These are phyloP conservation scores for Mycotypha africana DNA, from an alignment of 371 early-diverging fungal species.

Conservation along the genomic window DNA sequence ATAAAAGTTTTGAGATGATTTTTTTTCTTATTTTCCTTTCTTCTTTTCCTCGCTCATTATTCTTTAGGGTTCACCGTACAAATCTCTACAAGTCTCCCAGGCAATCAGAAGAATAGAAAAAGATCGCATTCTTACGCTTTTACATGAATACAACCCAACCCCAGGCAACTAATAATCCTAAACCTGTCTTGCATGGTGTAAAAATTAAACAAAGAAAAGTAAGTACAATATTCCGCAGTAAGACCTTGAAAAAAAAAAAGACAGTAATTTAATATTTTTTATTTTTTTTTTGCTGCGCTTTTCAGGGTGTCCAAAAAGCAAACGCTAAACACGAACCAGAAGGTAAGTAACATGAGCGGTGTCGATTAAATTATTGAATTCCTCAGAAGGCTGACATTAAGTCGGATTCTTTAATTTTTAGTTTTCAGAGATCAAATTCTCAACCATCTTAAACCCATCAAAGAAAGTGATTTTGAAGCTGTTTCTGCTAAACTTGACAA, in stretches of 20 bases:
- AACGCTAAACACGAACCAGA: constrained; percentile 83
- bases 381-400: neutral
- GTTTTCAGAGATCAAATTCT: constrained; percentile 76
- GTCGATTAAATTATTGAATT: neutral
- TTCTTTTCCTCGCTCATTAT: neutral
- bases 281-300: constrained; percentile 4
- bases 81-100: too few species aligned
- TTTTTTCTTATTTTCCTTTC: neutral
- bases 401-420: constrained; percentile 8
- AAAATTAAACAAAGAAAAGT: constrained; percentile 78
- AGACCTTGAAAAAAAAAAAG: neutral
- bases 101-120: constrained; percentile 10
- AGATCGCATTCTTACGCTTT: constrained; percentile 21
- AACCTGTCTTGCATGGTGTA: constrained; percentile 78
- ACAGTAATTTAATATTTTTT: neutral
- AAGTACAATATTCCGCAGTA: constrained; percentile 4
- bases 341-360: constrained; percentile 40
- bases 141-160: constrained; percentile 60
- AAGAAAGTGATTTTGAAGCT: constrained; percentile 67
- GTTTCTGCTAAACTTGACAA: constrained; percentile 72
- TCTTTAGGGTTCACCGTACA: constrained; percentile 6
- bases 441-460: constrained; percentile 49
- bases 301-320: constrained; percentile 76
- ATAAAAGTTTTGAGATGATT: too few species aligned
- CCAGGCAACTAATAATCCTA: constrained; percentile 42